Percentiles rank a stretch among this genome's conserved stretches.
phyloP scores from a whole-genome alignment of 2,329 filamentous ascomycete species.

The Graphilbum fragrans region DNA sequence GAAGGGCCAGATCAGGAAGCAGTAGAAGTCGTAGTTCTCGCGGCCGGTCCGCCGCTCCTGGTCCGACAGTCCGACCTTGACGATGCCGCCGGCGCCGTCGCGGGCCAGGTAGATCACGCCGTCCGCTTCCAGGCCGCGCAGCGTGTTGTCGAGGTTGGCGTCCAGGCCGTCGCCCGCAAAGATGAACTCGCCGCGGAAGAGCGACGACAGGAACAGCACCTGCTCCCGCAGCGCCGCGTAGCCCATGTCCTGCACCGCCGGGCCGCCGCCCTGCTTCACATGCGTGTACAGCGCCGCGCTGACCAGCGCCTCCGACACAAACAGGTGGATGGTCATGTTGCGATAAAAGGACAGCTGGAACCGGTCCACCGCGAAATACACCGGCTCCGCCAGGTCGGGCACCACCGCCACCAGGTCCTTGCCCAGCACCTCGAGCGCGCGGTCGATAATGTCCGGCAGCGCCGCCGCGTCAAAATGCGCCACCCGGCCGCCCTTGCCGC shows the following conservation, averaged over 20 bases:
- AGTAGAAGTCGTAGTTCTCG: constrained; percentile 98
- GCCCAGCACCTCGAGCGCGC: constrained; percentile 83
- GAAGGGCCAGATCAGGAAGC: constrained; percentile 97
- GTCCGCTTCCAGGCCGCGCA: constrained; percentile 67
- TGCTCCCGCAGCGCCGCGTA: constrained; percentile 65
- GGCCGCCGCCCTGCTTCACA: constrained; percentile 84
- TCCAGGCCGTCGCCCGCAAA: constrained; percentile 79
- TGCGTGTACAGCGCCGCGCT: constrained; percentile 82
- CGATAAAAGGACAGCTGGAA: constrained; percentile 98
- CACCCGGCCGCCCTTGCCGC: constrained; percentile 78
- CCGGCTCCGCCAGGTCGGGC: constrained; percentile 72
- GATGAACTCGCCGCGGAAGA: constrained; percentile 95
- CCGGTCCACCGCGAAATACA: constrained; percentile 86
- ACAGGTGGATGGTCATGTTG: constrained; percentile 98
- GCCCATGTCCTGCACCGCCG: constrained; percentile 64
- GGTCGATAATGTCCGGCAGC: constrained; percentile 71
- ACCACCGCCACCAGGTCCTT: constrained; percentile 76
- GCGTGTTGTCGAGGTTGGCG: constrained; percentile 68
- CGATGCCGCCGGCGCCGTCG: constrained; percentile 39
- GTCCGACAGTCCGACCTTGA: constrained; percentile 60
- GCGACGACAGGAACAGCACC: constrained; percentile 78
- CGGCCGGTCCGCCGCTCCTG: constrained; percentile 65
- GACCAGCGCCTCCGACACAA: constrained; percentile 85
- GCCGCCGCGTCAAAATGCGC: constrained; percentile 81
- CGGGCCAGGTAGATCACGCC: constrained; percentile 59